phyloP scores from a whole-genome alignment of 2,329 filamentous ascomycete genomes.

The Cladophialophora chaetospira region DNA sequence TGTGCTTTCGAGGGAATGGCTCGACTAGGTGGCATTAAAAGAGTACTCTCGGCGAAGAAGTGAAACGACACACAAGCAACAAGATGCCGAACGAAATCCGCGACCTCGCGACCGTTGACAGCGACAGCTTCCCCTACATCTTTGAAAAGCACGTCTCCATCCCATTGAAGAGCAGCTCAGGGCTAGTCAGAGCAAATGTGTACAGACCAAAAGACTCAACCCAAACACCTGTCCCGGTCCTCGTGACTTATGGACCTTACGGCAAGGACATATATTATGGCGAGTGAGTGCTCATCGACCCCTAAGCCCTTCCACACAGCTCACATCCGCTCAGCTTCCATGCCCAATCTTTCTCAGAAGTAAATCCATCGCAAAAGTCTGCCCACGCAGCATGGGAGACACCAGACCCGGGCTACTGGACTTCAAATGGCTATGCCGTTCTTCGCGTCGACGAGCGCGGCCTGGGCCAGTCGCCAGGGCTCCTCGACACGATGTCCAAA shows the following conservation, averaged over 20 bases:
- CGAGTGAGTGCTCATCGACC: background rate
- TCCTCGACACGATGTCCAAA: constrained; percentile 56
- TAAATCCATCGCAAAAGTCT: constrained; percentile 49
- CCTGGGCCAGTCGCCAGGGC: constrained; percentile 54
- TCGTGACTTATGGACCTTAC: constrained; percentile 73
- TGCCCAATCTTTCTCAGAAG: constrained; percentile 10
- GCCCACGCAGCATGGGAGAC: constrained; percentile 62
- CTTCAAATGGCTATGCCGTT: constrained; percentile 59
- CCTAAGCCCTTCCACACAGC: background rate
- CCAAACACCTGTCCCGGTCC: constrained; percentile 56
- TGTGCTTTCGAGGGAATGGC: too few relatives aligned
- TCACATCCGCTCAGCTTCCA: constrained; percentile 1
- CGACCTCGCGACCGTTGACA: constrained; percentile 30
- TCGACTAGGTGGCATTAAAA: too few relatives aligned
- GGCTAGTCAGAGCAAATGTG: constrained; percentile 54
- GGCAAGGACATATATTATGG: constrained; percentile 70
- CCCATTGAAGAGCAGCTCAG: constrained; percentile 42
- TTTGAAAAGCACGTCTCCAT: constrained; percentile 55
- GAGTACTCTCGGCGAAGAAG: too few relatives aligned
- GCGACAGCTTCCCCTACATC: constrained; percentile 47
- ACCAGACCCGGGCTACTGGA: constrained; percentile 61
- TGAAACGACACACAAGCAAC: background rate
- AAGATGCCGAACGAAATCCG: constrained; percentile 24
- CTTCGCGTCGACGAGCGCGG: constrained; percentile 46
- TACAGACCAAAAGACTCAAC: constrained; percentile 48